Evolutionary conservation across 441 rosid genomes (phyloP).

Genomic region (Adansonia gregorii): DNA sequence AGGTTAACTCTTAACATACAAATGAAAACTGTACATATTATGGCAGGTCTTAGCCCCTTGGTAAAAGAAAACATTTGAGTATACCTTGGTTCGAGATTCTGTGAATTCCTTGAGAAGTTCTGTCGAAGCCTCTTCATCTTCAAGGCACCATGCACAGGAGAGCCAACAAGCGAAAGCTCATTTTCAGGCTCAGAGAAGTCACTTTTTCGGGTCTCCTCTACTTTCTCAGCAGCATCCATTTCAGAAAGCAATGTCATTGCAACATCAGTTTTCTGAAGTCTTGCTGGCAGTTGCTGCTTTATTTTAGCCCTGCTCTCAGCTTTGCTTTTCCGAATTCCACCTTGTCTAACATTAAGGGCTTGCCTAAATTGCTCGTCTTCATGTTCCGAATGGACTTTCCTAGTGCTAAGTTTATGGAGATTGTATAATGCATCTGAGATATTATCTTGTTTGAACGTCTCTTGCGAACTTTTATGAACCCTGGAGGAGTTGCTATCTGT

Average conservation of each 20-base stretch:
- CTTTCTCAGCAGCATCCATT: conserved; percentile 41
- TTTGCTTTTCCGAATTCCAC: conserved; percentile 70
- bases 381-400: conserved; percentile 58
- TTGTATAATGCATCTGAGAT: conserved; percentile 47
- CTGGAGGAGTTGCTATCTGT: conserved; percentile 46
- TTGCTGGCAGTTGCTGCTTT: conserved; percentile 62
- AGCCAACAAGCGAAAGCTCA: conserved; percentile 48
- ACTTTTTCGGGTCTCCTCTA: conserved; percentile 54
- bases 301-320: conserved; percentile 61
- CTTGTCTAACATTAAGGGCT: conserved; percentile 78
- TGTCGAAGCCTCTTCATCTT: conserved; percentile 59
- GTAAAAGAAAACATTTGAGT: not conserved
- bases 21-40: not conserved
- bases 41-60: not conserved
- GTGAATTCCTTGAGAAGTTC: conserved; percentile 55
- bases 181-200: conserved; percentile 79
- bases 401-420: conserved; percentile 55
- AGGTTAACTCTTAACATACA: not conserved
- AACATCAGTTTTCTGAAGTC: conserved; percentile 55
- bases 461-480: conserved; percentile 32
- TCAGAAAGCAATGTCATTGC: conserved; percentile 51
- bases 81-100: conserved; percentile 69
- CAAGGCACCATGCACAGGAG: conserved; percentile 41
- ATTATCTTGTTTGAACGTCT: conserved; percentile 44
- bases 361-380: conserved; percentile 83